These are phyloP conservation scores for Excoecaria cochinchinensis DNA, from an alignment of 345 rosid genomes.

Conservation along the genomic window DNA sequence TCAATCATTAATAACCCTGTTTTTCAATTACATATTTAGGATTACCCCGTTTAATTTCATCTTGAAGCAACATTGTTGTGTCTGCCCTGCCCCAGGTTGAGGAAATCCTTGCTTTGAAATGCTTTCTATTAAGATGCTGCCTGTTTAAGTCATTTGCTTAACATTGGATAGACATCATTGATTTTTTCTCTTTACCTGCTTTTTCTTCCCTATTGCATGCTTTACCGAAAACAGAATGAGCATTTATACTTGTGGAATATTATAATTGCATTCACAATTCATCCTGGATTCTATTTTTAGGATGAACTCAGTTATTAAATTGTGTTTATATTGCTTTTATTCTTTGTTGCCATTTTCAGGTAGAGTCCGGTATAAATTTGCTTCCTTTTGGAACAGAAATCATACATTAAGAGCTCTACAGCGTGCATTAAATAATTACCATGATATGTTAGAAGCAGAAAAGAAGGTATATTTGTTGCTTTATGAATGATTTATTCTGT, in stretches of 20 bases:
- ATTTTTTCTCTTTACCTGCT: neutral
- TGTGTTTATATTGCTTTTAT: conserved; percentile 25
- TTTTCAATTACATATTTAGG: neutral
- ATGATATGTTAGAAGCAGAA: conserved; percentile 73
- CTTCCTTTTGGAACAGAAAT: conserved; percentile 99
- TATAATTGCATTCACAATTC: neutral
- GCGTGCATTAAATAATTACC: conserved; percentile 67
- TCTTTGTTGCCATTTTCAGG: conserved; percentile 54
- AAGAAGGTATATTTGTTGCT: conserved; percentile 60
- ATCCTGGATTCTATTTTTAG: neutral
- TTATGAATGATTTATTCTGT: neutral
- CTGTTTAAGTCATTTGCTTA: neutral
- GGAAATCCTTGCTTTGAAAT: neutral
- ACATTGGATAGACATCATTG: neutral
- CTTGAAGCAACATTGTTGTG: neutral
- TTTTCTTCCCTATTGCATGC: neutral
- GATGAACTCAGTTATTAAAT: conserved; percentile 15
- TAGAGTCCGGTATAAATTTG: conserved; percentile 99
- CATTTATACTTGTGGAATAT: conserved; percentile 2
- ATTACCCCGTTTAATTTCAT: neutral
- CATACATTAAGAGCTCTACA: conserved; percentile 79
- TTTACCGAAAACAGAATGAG: neutral
- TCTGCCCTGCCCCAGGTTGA: neutral
- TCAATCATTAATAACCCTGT: neutral
- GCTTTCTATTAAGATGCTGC: neutral